Conservation (phyloP, 768 basidiomycete species). For the Psilocybe azurescens region DNA sequence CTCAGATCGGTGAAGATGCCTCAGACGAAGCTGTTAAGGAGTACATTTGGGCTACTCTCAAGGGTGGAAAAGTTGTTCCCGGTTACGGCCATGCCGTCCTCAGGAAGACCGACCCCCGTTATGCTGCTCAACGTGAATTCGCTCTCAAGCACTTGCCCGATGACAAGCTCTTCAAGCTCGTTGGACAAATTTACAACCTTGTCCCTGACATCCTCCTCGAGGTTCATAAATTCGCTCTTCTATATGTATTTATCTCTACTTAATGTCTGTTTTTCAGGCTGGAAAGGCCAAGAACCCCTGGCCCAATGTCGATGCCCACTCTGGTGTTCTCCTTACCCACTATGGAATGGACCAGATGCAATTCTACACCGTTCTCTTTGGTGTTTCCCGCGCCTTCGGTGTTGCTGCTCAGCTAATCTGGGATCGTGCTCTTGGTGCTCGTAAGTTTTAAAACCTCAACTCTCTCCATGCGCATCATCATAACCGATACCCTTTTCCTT, state of each 20-base stretch:
- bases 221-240: constrained; percentile 37
- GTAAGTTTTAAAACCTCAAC: constrained; percentile 50
- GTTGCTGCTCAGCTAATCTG: constrained; percentile 90
- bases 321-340: constrained; percentile 85
- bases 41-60: constrained; percentile 95
- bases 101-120: constrained; percentile 92
- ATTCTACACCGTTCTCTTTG: constrained; percentile 97
- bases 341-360: constrained; percentile 91
- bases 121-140: constrained; percentile 90
- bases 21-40: constrained; percentile 89
- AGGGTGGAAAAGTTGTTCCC: constrained; percentile 92
- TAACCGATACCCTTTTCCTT: not conserved
- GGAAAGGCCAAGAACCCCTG: constrained; percentile 94
- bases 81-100: constrained; percentile 90
- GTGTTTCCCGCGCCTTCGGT: constrained; percentile 94
- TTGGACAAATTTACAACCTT: constrained; percentile 85
- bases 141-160: constrained; percentile 84
- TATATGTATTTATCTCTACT: not conserved
- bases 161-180: constrained; percentile 94
- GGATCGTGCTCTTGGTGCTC: constrained; percentile 92
- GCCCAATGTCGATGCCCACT: constrained; percentile 98
- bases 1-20: constrained; percentile 84
- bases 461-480: not conserved
- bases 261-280: constrained; percentile 48
- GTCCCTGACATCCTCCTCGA: constrained; percentile 91